Evolutionary conservation across 345 rosid genomes (phyloP).

Genomic region (Streptanthus diversifolius): DNA sequence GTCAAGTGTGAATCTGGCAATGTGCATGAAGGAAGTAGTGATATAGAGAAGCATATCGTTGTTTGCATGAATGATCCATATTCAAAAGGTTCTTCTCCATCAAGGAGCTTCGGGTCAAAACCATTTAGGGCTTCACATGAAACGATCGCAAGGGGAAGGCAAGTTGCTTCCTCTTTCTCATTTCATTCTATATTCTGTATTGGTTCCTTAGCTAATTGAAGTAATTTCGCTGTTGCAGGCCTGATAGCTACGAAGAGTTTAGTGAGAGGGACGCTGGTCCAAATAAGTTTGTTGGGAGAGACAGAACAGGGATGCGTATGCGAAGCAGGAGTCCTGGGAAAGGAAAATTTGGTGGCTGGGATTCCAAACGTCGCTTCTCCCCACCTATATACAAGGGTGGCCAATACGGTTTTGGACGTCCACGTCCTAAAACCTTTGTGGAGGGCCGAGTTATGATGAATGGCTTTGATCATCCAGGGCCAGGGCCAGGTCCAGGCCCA

Average conservation of each 20-base stretch:
- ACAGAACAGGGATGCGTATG: conserved; percentile 31
- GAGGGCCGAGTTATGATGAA: conserved; percentile 36
- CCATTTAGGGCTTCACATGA: conserved; percentile 30
- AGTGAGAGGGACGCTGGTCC: conserved; percentile 13
- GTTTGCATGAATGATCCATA: conserved; percentile 29
- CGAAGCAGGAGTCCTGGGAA: conserved; percentile 41
- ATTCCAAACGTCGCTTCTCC: conserved; percentile 36
- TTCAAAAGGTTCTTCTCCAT: conserved; percentile 26
- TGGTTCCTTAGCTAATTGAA: not conserved
- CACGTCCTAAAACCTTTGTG: conserved; percentile 33
- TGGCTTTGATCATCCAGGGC: conserved; percentile 28
- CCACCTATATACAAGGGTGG: conserved; percentile 26
- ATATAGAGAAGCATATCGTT: conserved; percentile 28
- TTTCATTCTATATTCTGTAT: not conserved
- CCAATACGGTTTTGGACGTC: conserved; percentile 30
- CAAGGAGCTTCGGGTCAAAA: conserved; percentile 14
- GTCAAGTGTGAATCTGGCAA: conserved; percentile 12
- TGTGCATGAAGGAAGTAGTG: conserved; percentile 28
- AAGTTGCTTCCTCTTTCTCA: conserved; percentile 1
- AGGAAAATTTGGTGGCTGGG: conserved; percentile 33
- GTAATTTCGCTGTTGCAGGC: conserved; percentile 34
- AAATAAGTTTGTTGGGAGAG: conserved; percentile 38
- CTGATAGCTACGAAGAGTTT: conserved; percentile 30
- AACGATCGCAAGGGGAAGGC: conserved; percentile 42
- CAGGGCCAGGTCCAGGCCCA: conserved; percentile 27